Evolutionary conservation across 495 filamentous ascomycete genomes (phyloP), one percentile per base, ranked within the genome.

Genomic region (Penicillium odoratum): DNA sequence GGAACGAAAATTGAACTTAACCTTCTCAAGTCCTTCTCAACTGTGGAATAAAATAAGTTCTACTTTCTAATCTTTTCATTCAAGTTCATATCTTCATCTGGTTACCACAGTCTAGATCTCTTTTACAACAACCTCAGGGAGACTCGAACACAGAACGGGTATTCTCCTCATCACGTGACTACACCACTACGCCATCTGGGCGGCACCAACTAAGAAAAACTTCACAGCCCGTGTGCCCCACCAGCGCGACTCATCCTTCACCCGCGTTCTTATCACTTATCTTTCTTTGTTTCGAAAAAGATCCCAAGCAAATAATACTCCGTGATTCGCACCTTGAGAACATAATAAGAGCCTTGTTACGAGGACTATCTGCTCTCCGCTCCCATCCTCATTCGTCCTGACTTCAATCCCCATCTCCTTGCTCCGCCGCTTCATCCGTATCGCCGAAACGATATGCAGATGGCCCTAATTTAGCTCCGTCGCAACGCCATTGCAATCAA

Each of bases 161-260:
- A 9, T 13, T 13, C 15, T 21, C 44, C 8, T 7, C 7, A 21
- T 21, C 63, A 71, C 68, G 63, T 71, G 68, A 68, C 45, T 36
- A 7, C 31, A 47, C 71, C 71, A 53, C 62, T 74, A 48, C 48
- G 59, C 69, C 68, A 74, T 63, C 56, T 48, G 54, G 21, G 53
- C 34, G 48, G 21, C 11, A 43, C 29, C 16, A 51, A 9, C 29
- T n/a, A 57, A 57, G 53, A 58, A 56, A 58, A 55, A 58, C 54
- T 58, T 63, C 60, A 54, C 46, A 45, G 30, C 52, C 13, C 18
- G 53, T 48, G 38, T 43, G 30, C 52, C 45, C 53, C 57, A n/a
- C 53, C 31, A 33, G 9, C 31, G 31, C 31, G 31, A 33, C 31
- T 33, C 31, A 21, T 1, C 9, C 13, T 43, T 43, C 40, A 21